phyloP scores from a whole-genome alignment of 768 basidiomycete species.

The Suillus placidus region DNA sequence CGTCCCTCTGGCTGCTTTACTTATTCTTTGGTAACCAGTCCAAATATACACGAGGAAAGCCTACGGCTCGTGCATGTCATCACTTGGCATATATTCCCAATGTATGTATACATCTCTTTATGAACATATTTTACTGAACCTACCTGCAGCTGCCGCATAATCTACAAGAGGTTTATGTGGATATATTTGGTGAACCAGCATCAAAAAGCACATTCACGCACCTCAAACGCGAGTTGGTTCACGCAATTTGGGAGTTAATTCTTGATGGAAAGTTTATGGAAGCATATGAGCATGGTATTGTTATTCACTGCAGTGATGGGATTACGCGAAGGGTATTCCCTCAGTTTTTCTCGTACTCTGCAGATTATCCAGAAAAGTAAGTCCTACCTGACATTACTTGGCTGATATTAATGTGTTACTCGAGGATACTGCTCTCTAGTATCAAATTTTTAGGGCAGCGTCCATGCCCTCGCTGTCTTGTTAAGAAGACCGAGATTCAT shows the following conservation, averaged over 20 bases:
- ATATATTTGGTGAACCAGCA: constrained; percentile 4
- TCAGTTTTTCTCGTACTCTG: constrained; percentile 27
- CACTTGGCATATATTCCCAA: not conserved
- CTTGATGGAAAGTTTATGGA: constrained; percentile 26
- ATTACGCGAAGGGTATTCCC: constrained; percentile 21
- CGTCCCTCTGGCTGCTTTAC: not conserved
- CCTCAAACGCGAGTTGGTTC: constrained; percentile 23
- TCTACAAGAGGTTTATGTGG: constrained; percentile 4
- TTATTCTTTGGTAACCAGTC: not conserved
- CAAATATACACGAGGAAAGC: not conserved
- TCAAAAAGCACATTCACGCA: constrained; percentile 12
- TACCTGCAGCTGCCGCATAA: constrained; percentile 8
- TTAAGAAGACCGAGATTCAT: constrained; percentile 11
- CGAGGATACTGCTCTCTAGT: constrained; percentile 21
- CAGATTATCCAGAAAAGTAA: constrained; percentile 28
- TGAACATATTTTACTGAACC: not conserved
- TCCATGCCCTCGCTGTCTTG: constrained; percentile 24
- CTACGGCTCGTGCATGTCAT: not conserved
- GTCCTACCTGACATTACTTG: not conserved
- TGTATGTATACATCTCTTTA: constrained; percentile 5
- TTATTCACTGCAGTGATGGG: constrained; percentile 21
- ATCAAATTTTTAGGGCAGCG: constrained; percentile 25
- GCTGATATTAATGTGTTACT: constrained; percentile 4
- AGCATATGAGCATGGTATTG: constrained; percentile 27
- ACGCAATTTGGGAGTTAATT: constrained; percentile 20